A percentile compares a stretch with the other conserved stretches of the same genome.
Conservation (phyloP, 2,329 filamentous ascomycete genomes). For the Fusarium scirpi region DNA sequence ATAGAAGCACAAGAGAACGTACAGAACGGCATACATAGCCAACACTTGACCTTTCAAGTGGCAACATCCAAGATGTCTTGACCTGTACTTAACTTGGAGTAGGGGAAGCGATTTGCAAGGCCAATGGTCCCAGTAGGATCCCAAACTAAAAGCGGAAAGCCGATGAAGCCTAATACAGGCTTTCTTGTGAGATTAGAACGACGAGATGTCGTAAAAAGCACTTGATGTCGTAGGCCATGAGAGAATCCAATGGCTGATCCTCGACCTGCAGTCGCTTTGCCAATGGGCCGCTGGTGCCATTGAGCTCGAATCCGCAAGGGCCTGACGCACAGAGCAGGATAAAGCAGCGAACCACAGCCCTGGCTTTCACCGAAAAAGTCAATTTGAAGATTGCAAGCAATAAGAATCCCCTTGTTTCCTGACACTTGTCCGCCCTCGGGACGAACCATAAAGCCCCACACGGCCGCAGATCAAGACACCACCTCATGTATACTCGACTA, state of each 20-base stretch:
- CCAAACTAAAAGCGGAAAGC: constrained; percentile 10
- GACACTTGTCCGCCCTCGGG: constrained; percentile 54
- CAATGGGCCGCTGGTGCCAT: constrained; percentile 25
- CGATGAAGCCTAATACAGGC: constrained; percentile 15
- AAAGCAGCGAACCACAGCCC: constrained; percentile 51
- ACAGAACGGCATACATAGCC: neutral
- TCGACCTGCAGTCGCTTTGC: constrained; percentile 28
- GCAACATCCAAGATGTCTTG: constrained; percentile 21
- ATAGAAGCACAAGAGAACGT: constrained; percentile 6
- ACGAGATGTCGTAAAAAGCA: constrained; percentile 20
- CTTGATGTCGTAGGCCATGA: constrained; percentile 22
- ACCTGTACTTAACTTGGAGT: constrained; percentile 6
- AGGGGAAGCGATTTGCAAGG: constrained; percentile 10
- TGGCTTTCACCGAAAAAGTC: constrained; percentile 54
- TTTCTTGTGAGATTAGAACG: constrained; percentile 21
- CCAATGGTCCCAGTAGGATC: constrained; percentile 2
- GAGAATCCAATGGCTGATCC: constrained; percentile 25
- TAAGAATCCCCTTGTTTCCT: constrained; percentile 49
- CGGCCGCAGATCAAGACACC: constrained; percentile 56
- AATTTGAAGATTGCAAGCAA: constrained; percentile 46
- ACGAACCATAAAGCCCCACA: constrained; percentile 57
- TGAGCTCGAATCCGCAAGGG: constrained; percentile 31
- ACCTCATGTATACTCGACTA: constrained; percentile 43
- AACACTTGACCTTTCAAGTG: constrained; percentile 15
- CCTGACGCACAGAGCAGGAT: constrained; percentile 37